phyloP scores from a whole-genome alignment of 768 basidiomycete species.

The Tylopilus balloui region DNA sequence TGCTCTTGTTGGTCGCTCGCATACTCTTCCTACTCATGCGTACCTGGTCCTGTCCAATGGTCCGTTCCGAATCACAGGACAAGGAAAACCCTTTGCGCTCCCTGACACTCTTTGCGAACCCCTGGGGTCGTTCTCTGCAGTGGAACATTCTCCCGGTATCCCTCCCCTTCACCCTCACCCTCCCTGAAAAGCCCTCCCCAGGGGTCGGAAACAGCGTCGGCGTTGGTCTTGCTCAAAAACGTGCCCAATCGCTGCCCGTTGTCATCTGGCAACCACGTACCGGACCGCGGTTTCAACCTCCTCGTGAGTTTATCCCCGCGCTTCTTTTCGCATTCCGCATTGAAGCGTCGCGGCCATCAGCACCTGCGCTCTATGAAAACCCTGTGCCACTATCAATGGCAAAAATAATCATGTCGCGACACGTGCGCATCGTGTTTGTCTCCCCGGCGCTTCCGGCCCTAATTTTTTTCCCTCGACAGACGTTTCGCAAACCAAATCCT shows the following conservation, averaged over 20 bases:
- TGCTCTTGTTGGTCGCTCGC: slow-evolving; percentile 31
- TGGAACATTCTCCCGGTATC: slow-evolving; percentile 28
- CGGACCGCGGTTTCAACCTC: slow-evolving; percentile 29
- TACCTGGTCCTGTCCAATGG: slow-evolving; percentile 23
- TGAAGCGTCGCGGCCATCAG: slow-evolving; percentile 20
- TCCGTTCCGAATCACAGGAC: slow-evolving; percentile 10
- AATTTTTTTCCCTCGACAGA: slow-evolving; percentile 18
- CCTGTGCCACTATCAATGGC: slow-evolving; percentile 46
- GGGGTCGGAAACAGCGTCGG: slow-evolving; percentile 9
- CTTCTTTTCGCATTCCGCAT: neutral
- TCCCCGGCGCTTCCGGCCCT: slow-evolving; percentile 1
- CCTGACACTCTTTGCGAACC: neutral
- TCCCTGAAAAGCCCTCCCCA: slow-evolving; percentile 20
- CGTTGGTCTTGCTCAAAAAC: slow-evolving; percentile 8
- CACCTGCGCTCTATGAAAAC: slow-evolving; percentile 41
- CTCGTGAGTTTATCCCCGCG: slow-evolving; percentile 23
- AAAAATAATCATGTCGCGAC: slow-evolving; percentile 51
- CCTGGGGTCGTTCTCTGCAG: slow-evolving; percentile 20
- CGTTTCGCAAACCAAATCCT: slow-evolving; percentile 32
- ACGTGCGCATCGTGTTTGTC: slow-evolving; percentile 32
- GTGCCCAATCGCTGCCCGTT: slow-evolving; percentile 14
- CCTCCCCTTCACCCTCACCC: slow-evolving; percentile 23
- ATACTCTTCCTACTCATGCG: slow-evolving; percentile 26
- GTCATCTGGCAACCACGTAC: slow-evolving; percentile 21
- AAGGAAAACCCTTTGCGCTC: slow-evolving; percentile 10